phyloP scores from a whole-genome alignment of 768 basidiomycete species.

The Cystofilobasidium bisporidii region DNA sequence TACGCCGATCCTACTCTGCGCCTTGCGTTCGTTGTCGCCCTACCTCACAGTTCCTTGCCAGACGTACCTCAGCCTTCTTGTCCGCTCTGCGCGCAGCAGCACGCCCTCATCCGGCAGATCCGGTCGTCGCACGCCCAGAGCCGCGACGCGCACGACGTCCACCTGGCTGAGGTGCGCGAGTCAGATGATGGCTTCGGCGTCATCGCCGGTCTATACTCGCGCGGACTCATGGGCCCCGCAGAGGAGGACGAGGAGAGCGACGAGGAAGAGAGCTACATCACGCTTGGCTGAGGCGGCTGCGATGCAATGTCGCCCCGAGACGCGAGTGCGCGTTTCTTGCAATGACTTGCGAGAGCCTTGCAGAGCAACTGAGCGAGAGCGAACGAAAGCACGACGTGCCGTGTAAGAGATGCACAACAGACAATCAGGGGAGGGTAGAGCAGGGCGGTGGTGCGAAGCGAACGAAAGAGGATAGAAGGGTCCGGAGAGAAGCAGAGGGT shows the following conservation, averaged over 20 bases:
- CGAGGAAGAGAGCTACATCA: constrained; percentile 32
- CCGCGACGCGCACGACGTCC: constrained; percentile 45
- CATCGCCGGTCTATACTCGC: constrained; percentile 40
- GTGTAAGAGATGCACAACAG: too few species aligned
- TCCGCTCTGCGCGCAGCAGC: constrained; percentile 74
- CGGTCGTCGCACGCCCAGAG: constrained; percentile 72
- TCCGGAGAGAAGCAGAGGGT: too few species aligned
- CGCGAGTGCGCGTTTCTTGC: too few species aligned
- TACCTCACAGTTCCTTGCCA: constrained; percentile 58
- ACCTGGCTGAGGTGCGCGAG: constrained; percentile 41
- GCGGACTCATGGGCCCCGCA: constrained; percentile 34
- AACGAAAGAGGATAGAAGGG: too few species aligned
- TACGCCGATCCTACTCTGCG: constrained; percentile 3
- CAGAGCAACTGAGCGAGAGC: too few species aligned
- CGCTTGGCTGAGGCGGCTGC: constrained; percentile 33
- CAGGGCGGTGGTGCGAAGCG: too few species aligned
- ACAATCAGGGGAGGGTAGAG: too few species aligned
- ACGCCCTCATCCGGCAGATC: constrained; percentile 82
- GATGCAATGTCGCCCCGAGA: too few species aligned
- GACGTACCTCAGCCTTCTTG: constrained; percentile 69
- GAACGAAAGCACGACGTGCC: too few species aligned
- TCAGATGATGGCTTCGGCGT: constrained; percentile 41
- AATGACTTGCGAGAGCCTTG: too few species aligned
- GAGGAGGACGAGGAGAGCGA: constrained; percentile 33
- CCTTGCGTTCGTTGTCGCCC: background rate